These are phyloP conservation scores for Trichoderma lentiforme DNA, from an alignment of 2,329 filamentous ascomycete species.

Conservation along the genomic window DNA sequence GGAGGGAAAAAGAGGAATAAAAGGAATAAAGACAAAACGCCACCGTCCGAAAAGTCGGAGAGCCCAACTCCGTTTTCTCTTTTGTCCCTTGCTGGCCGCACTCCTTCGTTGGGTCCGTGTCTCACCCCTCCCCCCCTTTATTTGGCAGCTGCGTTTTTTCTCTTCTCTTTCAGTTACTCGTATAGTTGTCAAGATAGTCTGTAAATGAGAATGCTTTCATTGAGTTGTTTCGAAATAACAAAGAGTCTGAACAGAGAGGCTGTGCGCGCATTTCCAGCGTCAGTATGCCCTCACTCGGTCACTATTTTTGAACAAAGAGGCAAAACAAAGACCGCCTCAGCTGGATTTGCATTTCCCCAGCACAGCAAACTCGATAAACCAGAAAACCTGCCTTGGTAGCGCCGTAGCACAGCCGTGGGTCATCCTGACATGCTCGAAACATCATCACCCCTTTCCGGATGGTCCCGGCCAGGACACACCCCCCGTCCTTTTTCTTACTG, in stretches of 20 bases:
- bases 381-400: not conserved
- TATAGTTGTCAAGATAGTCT: not conserved
- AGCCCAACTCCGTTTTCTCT: constrained; percentile 7
- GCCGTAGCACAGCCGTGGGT: constrained; percentile 4
- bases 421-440: constrained; percentile 17
- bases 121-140: not conserved
- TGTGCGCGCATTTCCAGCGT: not conserved
- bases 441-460: constrained; percentile 19
- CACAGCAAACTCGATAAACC: not conserved
- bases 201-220: not conserved
- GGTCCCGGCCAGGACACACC: constrained; percentile 15
- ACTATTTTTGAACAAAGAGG: not conserved
- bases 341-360: not conserved
- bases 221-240: not conserved
- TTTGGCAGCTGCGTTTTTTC: not conserved
- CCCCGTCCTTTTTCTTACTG: not conserved
- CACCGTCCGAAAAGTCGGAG: not conserved
- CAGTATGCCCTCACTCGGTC: not conserved
- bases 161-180: not conserved
- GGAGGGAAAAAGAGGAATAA: not conserved
- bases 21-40: not conserved
- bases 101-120: not conserved
- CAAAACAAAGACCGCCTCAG: not conserved
- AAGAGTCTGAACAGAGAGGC: not conserved
- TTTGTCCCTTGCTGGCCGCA: not conserved